Conservation (phyloP, 768 basidiomycete species). For the Boletus rubropictus region DNA sequence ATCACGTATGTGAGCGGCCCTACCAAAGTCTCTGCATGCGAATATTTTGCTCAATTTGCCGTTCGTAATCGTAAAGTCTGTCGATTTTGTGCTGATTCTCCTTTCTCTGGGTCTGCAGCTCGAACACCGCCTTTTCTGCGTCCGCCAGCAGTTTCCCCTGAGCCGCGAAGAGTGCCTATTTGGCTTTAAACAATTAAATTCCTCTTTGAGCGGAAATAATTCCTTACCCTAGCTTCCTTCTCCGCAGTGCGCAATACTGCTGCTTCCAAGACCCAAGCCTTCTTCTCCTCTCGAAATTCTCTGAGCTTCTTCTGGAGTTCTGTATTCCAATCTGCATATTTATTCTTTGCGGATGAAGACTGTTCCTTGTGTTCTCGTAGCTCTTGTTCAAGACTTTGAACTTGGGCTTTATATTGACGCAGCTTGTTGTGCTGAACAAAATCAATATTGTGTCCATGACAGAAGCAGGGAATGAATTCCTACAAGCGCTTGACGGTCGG, state of each 20-base stretch:
- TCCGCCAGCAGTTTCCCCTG: slow-evolving; percentile 65
- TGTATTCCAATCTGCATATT: slow-evolving; percentile 79
- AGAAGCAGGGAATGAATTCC: slow-evolving; percentile 20
- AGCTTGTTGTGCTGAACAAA: slow-evolving; percentile 68
- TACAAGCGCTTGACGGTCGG: slow-evolving; percentile 78
- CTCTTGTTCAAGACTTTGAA: slow-evolving; percentile 60
- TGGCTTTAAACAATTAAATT: not conserved
- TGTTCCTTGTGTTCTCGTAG: slow-evolving; percentile 70
- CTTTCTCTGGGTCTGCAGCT: slow-evolving; percentile 67
- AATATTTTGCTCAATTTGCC: slow-evolving; percentile 77
- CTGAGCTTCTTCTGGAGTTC: slow-evolving; percentile 74
- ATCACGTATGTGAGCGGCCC: slow-evolving; percentile 16
- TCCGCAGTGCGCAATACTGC: slow-evolving; percentile 62
- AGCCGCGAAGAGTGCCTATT: slow-evolving; percentile 58
- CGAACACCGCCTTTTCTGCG: slow-evolving; percentile 64
- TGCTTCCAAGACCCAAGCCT: slow-evolving; percentile 66
- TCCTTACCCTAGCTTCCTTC: slow-evolving; percentile 58
- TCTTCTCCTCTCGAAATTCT: slow-evolving; percentile 74
- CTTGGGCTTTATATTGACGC: slow-evolving; percentile 67
- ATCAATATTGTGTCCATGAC: slow-evolving; percentile 5
- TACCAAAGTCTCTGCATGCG: slow-evolving; percentile 77
- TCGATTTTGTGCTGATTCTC: slow-evolving; percentile 79
- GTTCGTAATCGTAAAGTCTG: slow-evolving; percentile 77
- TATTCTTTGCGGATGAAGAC: slow-evolving; percentile 65
- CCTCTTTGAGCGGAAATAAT: not conserved